Conservation (phyloP, 257 asterid species). For the Salvia hispanica region DNA sequence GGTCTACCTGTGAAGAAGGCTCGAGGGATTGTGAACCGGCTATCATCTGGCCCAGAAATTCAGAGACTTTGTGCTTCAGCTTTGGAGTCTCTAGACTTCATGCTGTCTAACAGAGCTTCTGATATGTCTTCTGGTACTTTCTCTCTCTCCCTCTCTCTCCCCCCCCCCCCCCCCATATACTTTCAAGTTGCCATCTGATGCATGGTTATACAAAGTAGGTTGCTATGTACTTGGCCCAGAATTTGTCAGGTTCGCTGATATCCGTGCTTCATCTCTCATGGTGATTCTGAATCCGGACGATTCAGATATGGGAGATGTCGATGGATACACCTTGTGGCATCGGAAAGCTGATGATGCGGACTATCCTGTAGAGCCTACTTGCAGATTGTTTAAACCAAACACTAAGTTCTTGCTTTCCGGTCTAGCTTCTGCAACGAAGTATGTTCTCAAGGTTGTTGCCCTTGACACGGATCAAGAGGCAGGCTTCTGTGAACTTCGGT, state of each 20-base stretch:
- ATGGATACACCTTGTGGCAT: constrained; percentile 60
- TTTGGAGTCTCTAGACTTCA: constrained; percentile 64
- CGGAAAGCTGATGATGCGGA: constrained; percentile 56
- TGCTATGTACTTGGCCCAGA: constrained; percentile 43
- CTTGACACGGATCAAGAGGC: constrained; percentile 48
- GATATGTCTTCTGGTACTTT: constrained; percentile 49
- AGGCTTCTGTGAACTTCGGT: constrained; percentile 52
- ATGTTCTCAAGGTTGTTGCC: constrained; percentile 57
- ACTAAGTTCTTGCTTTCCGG: constrained; percentile 57
- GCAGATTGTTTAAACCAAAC: constrained; percentile 54
- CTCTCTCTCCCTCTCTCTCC: constrained; percentile 22
- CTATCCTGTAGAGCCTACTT: constrained; percentile 66
- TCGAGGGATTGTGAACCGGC: constrained; percentile 81
- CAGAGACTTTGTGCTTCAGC: constrained; percentile 75
- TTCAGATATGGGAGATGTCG: constrained; percentile 27
- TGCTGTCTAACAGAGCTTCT: constrained; percentile 47
- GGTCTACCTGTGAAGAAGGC: constrained; percentile 72
- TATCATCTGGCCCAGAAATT: constrained; percentile 71
- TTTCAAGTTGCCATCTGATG: constrained; percentile 10
- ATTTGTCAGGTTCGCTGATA: constrained; percentile 64
- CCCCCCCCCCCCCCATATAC: too few relatives aligned
- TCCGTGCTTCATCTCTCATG: constrained; percentile 40
- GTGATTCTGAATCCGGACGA: constrained; percentile 40
- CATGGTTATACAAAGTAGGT: constrained; percentile 39
- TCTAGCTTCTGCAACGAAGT: constrained; percentile 56